Base-by-base conservation (phyloP, 805 yeast genomes). In the Ascoidea asiatica region DNA sequence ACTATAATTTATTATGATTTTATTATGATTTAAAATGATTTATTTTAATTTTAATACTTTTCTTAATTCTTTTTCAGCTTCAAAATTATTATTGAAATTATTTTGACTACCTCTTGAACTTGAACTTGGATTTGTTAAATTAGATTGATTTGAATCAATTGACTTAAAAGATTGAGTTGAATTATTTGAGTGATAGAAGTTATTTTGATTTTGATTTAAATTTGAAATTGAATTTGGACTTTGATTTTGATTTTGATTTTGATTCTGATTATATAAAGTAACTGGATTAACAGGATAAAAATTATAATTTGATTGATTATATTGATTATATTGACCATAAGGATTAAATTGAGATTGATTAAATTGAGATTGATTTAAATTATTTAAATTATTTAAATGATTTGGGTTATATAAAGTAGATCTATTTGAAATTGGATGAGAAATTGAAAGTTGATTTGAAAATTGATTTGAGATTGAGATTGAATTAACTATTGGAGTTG, bases 371-470 rank as follows among this genome's bases (percentile, higher is more conserved):
- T n/a, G n/a, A n/a, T n/a, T n/a, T n/a, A n/a, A n/a, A n/a, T n/a
- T n/a, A n/a, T n/a, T n/a, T n/a, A n/a, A n/a, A n/a, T n/a, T n/a
- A n/a, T 11, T 11, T 8, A 11, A 29, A 3, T 8, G 15, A 29
- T 29, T 8, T 11, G 35, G 15, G 15, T 29, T 8, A 3, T 19
- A 17, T 41, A n/a, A 64, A 3, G 51, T 46, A 36, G 41, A 48
- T 21, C 15, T 8, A 29, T 29, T 29, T 8, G 15, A 15, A 15
- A 11, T 29, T 8, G 15, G 35, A 2, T 8, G 8, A 11, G 35
- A 15, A 29, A 29, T 29, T 29, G 35, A 15, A 29, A 29, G 8
- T 29, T 8, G 35, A n/a, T n/a, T n/a, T n/a, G n/a, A n/a, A n/a
- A n/a, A n/a, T n/a, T n/a, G n/a, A n/a, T n/a, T n/a, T n/a, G n/a